Percentiles rank a stretch among this genome's conserved stretches.
These are phyloP conservation scores for Angomonas ambiguus DNA, from an alignment of 208 protist genomes.

Conservation along the genomic window DNA sequence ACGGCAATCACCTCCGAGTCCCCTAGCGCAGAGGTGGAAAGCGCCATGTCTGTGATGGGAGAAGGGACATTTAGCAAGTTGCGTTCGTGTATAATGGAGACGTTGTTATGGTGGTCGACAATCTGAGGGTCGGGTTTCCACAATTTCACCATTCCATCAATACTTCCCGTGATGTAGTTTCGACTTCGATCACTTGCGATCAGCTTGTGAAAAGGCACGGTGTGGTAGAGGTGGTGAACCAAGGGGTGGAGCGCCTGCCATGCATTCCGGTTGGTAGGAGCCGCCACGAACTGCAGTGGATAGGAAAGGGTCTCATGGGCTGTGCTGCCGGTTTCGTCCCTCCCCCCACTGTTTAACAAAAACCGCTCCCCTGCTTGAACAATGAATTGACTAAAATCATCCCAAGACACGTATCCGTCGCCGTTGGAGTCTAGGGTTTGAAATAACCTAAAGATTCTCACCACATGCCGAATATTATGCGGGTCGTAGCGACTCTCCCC, in stretches of 20 bases:
- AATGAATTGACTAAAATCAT: conserved; percentile 53
- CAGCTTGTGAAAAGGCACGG: conserved; percentile 55
- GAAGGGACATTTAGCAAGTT: conserved; percentile 56
- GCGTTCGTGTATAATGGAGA: conserved; percentile 66
- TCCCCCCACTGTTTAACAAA: neutral
- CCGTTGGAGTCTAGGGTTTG: conserved; percentile 57
- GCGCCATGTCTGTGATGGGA: conserved; percentile 59
- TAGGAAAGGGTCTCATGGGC: conserved; percentile 1
- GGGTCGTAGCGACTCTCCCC: conserved; percentile 9
- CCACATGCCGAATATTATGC: conserved; percentile 24
- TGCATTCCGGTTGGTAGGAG: conserved; percentile 46
- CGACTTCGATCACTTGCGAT: conserved; percentile 40
- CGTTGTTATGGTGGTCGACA: conserved; percentile 26
- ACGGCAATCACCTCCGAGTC: conserved; percentile 72
- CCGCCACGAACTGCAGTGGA: conserved; percentile 27
- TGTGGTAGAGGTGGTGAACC: conserved; percentile 77
- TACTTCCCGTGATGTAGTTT: conserved; percentile 63
- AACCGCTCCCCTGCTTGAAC: conserved; percentile 23
- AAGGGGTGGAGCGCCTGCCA: conserved; percentile 68
- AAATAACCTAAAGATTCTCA: conserved; percentile 49
- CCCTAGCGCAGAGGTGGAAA: conserved; percentile 46
- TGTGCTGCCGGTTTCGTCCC: neutral
- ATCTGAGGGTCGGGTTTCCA: conserved; percentile 67
- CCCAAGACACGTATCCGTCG: conserved; percentile 57
- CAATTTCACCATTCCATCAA: conserved; percentile 83